Evolutionary conservation across 2,329 filamentous ascomycete species (phyloP).

Genomic region (Rhynchosporium graminicola): DNA sequence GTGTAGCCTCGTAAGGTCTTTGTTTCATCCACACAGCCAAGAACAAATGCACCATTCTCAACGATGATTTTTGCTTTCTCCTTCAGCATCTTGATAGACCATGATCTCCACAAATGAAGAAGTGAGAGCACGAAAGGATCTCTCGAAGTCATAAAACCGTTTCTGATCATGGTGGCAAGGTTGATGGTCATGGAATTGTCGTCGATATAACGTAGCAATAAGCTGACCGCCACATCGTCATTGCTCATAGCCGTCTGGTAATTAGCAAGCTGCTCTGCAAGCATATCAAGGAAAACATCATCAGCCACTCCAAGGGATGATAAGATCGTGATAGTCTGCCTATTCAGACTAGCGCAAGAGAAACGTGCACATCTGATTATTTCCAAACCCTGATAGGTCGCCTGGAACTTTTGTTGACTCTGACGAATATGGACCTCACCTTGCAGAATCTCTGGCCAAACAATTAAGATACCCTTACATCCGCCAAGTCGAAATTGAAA

Average conservation of each 20-base stretch:
- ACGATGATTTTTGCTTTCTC: slow-evolving; percentile 88
- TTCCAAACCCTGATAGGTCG: slow-evolving; percentile 72
- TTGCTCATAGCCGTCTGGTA: slow-evolving; percentile 72
- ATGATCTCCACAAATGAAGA: slow-evolving; percentile 81
- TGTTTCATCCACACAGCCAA: slow-evolving; percentile 89
- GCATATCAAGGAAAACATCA: slow-evolving; percentile 65
- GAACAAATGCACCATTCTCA: slow-evolving; percentile 79
- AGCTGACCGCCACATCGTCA: slow-evolving; percentile 60
- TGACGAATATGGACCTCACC: slow-evolving; percentile 75
- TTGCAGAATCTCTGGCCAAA: slow-evolving; percentile 68
- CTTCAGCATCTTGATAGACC: slow-evolving; percentile 86
- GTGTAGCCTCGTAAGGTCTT: slow-evolving; percentile 71
- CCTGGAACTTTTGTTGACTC: slow-evolving; percentile 85
- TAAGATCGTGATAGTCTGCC: slow-evolving; percentile 86
- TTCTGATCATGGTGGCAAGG: slow-evolving; percentile 73
- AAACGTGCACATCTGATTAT: slow-evolving; percentile 80
- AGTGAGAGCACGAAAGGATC: slow-evolving; percentile 85
- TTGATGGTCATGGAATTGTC: slow-evolving; percentile 77
- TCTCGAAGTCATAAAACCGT: slow-evolving; percentile 71
- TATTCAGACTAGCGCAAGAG: slow-evolving; percentile 78
- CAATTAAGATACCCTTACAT: slow-evolving; percentile 83
- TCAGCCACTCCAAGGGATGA: slow-evolving; percentile 73
- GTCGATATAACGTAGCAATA: slow-evolving; percentile 77
- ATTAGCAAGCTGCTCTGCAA: slow-evolving; percentile 65
- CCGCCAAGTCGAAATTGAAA: slow-evolving; percentile 93